Base-by-base conservation (phyloP, 192 early-diverging fungal species). In the Rhizoclosmatium sp. region DNA sequence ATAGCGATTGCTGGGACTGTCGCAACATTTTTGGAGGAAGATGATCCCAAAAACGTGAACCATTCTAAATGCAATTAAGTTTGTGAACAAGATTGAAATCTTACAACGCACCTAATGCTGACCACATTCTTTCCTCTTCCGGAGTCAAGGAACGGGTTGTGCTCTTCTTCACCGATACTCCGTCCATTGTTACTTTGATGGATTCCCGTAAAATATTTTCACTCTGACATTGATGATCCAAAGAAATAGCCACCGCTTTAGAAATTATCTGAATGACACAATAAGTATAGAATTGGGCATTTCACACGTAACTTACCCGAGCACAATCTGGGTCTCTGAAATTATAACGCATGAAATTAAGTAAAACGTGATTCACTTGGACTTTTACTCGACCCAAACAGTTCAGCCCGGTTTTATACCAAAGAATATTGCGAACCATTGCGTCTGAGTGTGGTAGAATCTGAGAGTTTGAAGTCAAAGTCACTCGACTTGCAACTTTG, bases 251-350 rank as follows among this genome's bases (percentile, higher is more conserved):
- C 16, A 84, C 58, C 2, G 39, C 71, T 65, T 84, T 84, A 1
- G 78, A 70, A 2, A 76, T 59, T 2, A 86, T 47, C 70, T 84
- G 79, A 4, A 47, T 31, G 31, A 39, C 62, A 75, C 9, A 44
- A 75, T 1, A 59, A 65, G 41, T 21, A 9, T 49, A 19, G 70
- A 47, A 44, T 74, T 74, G 9, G 21, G 9, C 23, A 75, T 49
- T 21, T 78, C 2, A 41, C 10, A 56, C 31, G 14, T 2, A 61
- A 62, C 62, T 48, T 42, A 76, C 75, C 75, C 65, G 40, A 19
- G 86, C 86, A 66, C 76, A 87, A 60, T 87, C 86, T 2, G 84
- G 82, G 59, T 87, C 86, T 31, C 86, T 78, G 77, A 87, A 87
- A 65, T 83, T 84, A 69, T 81, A 81, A 10, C 84, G 66, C 46